phyloP scores from a whole-genome alignment of 129 eudicot genomes.

The Silybum marianum region DNA sequence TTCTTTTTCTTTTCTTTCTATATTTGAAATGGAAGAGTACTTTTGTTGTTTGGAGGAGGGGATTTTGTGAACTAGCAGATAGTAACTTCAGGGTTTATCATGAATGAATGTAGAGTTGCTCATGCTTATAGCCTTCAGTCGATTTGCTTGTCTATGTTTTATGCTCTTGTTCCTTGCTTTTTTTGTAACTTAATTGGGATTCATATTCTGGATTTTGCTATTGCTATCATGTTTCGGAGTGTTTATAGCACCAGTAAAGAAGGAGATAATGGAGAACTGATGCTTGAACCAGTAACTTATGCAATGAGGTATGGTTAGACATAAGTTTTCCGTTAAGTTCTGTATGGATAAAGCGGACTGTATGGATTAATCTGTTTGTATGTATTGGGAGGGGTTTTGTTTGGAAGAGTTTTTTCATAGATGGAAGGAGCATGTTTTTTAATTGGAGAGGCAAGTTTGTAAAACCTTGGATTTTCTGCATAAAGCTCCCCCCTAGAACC shows the following conservation, averaged over 20 bases:
- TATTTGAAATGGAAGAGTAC: not conserved
- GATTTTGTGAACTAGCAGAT: slow-evolving; percentile 23
- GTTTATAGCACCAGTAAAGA: not conserved
- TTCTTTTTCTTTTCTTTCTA: not conserved
- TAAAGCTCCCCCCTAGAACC: no score
- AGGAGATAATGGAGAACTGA: not conserved
- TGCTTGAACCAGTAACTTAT: not conserved
- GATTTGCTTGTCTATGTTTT: not conserved
- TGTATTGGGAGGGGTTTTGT: no score
- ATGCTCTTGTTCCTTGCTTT: slow-evolving; percentile 5
- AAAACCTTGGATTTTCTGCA: no score
- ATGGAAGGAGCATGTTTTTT: no score
- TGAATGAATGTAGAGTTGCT: slow-evolving; percentile 18
- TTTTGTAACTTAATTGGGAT: not conserved
- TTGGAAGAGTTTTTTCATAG: no score
- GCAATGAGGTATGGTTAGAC: not conserved
- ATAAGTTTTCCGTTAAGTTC: not conserved
- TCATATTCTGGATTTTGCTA: not conserved
- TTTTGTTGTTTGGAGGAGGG: not conserved
- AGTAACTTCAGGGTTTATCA: slow-evolving; percentile 10
- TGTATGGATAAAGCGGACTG: no score
- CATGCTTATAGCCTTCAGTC: not conserved
- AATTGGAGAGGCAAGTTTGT: no score
- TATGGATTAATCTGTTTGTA: no score
- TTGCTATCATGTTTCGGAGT: not conserved